Evolutionary conservation across 495 filamentous ascomycete species (phyloP), one percentile per base, ranked within the genome.

Genomic region (Corynascus novoguineensis): DNA sequence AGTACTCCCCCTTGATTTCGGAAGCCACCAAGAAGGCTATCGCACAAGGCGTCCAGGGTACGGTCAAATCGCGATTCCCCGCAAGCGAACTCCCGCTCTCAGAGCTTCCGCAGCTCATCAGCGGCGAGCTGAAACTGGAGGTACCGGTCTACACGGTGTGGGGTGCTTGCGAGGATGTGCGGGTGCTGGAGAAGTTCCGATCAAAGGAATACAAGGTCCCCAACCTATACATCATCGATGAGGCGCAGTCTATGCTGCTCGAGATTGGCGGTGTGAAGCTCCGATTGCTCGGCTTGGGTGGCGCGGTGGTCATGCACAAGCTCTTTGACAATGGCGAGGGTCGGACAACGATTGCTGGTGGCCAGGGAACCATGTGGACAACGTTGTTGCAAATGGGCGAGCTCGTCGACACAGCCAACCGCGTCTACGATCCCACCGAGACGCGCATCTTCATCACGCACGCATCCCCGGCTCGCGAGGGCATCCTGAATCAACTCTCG

Each of bases 361-460:
- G 95, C 24, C 95, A 97, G 70, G 95, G 95, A 38, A 99, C 95
- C 7, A 99, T 99, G 95, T 99, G 95, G 95, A 97, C 95, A 9
- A 99, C 95, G 1, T 74, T 99, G 25, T 71, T 99, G 58, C 95
- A 99, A 73, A 97, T 99, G 89, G 95, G 95, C 47, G 95, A 99
- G 73, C 78, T 99, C 37, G 89, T 99, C 24, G 95, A 99, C 69
- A 99, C 95, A 4, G 93, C 95, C 5, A 96, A 95, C 70, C 89
- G 95, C 50, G 95, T 97, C 47, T 99, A 96, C 72, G 95, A 99
- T 67, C 93, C 95, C 0, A 93, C 90, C 40, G 95, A 99, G 71
- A 99, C 95, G n/a, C 90, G 95, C 47, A 76, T 99, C 55, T 96
- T 99, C 68, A 83, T 99, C 64, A 99, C 95, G 2, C 95, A 99